Base-by-base conservation (phyloP, 495 filamentous ascomycete species). In the Daldinia bambusicola region DNA sequence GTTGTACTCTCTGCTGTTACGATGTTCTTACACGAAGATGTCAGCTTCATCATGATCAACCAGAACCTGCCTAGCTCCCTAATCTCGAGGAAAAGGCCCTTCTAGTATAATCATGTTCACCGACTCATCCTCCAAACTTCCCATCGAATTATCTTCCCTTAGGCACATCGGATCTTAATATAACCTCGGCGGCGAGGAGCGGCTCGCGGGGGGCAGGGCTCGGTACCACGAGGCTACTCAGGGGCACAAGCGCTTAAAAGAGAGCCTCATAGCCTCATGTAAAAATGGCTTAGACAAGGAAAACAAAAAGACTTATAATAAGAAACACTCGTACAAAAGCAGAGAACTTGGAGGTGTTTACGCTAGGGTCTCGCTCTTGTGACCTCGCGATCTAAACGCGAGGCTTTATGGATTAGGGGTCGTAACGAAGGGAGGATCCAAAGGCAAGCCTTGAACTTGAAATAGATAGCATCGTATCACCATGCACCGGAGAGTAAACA, bases 161-260 rank as follows among this genome's bases (percentile, higher is more conserved):
- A 2, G 26, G 2, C 18, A 22, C 43, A 10, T 48, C 43, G 43
- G 12, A 22, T 48, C 43, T 48, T 48, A 48, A 48, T 48, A 48
- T 48, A 48, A 9, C 43, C 20, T 22, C 10, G 20, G 26, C 4
- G 22, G 26, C 30, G 14, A 53, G 22, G 50, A 53, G 30, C 50
- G 50, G 22, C 8, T 53, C 50, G 50, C 13, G 16, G 30, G 30
- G 50, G 50, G 50, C 14, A 32, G 50, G 22, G 14, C 31, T 53
- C 26, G 12, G 30, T 32, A 32, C 32, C n/a, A n/a, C 50, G 50
- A 53, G 22, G 22, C 50, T 30, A 31, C 32, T 53, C 50, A 53
- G 50, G 50, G 50, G 50, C 50, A 53, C 50, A n/a, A 30, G 30
- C 50, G 30, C 13, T n/a, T 53, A 53, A 53, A 31, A 26, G 30